Evolutionary conservation across 1,284 basidiomycete species (phyloP).

Genomic region (Apiotrichum gracile): DNA sequence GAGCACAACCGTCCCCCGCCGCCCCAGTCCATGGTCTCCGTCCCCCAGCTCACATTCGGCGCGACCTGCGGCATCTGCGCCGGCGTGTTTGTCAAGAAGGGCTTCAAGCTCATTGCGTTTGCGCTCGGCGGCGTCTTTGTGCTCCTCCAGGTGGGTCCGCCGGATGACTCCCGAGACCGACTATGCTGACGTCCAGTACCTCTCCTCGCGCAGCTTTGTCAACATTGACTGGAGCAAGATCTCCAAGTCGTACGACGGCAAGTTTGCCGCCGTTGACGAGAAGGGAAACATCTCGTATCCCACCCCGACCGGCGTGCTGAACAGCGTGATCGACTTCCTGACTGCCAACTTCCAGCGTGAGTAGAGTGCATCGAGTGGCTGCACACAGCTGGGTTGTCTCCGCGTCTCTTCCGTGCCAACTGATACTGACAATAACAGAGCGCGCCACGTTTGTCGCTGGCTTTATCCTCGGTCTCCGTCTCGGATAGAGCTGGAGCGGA

Average conservation of each 20-base stretch:
- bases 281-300: constrained; percentile 56
- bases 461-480: constrained; percentile 49
- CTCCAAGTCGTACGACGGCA: constrained; percentile 59
- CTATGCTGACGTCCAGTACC: constrained; percentile 55
- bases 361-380: constrained; percentile 12
- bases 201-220: constrained; percentile 63
- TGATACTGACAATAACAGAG: constrained; percentile 30
- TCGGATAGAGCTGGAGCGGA: constrained; percentile 41
- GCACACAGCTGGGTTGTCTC: not conserved
- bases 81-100: constrained; percentile 92
- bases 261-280: constrained; percentile 62
- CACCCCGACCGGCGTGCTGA: constrained; percentile 61
- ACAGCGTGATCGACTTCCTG: constrained; percentile 73
- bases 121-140: constrained; percentile 79
- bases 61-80: constrained; percentile 80
- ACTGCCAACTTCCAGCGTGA: constrained; percentile 82
- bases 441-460: constrained; percentile 53
- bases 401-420: not conserved
- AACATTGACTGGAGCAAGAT: constrained; percentile 70
- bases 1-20: not conserved
- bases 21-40: constrained; percentile 53
- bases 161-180: not conserved
- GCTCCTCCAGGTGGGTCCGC: constrained; percentile 64
- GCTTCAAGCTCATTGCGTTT: constrained; percentile 75
- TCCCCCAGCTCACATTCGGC: constrained; percentile 83